Percentiles rank a stretch among this genome's conserved stretches.
phyloP scores from a whole-genome alignment of 2,329 filamentous ascomycete species.

The Colletotrichum sp. region DNA sequence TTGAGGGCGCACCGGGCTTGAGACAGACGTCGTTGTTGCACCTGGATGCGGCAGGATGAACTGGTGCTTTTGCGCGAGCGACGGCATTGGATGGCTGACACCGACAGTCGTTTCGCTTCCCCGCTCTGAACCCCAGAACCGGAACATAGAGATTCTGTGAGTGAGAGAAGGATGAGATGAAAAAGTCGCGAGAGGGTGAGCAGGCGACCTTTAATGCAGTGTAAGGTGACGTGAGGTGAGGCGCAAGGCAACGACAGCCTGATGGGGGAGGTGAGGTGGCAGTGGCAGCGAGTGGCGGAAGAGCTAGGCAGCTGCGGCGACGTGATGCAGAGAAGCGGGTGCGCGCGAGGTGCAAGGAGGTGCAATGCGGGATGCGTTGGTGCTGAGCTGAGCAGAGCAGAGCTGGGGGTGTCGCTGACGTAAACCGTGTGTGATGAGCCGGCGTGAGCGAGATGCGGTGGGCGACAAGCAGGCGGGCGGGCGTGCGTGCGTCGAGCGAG shows the following conservation, averaged over 20 bases:
- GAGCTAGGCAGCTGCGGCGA: slow-evolving; percentile 4
- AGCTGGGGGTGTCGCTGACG: slow-evolving; percentile 17
- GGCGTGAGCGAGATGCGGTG: slow-evolving; percentile 1
- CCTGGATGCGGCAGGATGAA: slow-evolving; percentile 32
- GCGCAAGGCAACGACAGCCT: slow-evolving; percentile 10
- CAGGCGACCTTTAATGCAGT: slow-evolving; percentile 6
- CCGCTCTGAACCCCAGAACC: slow-evolving; percentile 65
- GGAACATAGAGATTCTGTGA: slow-evolving; percentile 61
- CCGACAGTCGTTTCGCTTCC: slow-evolving; percentile 59
- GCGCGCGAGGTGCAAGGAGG: background rate
- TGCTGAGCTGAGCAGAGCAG: background rate
- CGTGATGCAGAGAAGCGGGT: background rate
- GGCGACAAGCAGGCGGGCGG: background rate
- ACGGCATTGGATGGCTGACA: slow-evolving; percentile 44
- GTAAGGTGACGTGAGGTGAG: background rate
- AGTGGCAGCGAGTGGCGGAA: slow-evolving; percentile 3
- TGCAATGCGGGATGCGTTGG: background rate
- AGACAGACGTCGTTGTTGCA: slow-evolving; percentile 23
- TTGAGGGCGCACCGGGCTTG: slow-evolving; percentile 32
- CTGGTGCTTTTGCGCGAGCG: slow-evolving; percentile 36
- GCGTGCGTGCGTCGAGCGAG: background rate
- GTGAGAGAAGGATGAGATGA: slow-evolving; percentile 28
- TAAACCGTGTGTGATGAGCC: slow-evolving; percentile 18
- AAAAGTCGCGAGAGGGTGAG: slow-evolving; percentile 5
- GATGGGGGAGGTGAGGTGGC: background rate